A percentile compares a stretch with the other conserved stretches of the same genome.
phyloP scores from a whole-genome alignment of 2,329 filamentous ascomycete genomes.

The Neofusicoccum umdonicola region DNA sequence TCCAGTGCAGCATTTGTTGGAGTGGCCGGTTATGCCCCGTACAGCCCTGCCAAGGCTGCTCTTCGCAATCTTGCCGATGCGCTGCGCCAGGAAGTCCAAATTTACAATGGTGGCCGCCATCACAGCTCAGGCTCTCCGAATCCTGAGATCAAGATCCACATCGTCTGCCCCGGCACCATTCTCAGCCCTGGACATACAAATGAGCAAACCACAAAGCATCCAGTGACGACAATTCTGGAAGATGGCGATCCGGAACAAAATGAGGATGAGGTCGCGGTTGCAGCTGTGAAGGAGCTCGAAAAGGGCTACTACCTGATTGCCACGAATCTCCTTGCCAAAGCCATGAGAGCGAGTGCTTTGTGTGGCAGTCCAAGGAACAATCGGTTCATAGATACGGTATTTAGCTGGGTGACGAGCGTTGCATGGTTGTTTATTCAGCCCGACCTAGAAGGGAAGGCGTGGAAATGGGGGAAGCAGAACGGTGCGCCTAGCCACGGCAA shows the following conservation, averaged over 20 bases:
- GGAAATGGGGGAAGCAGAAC: constrained; percentile 57
- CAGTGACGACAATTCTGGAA: constrained; percentile 75
- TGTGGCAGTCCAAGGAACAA: constrained; percentile 55
- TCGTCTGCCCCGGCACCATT: constrained; percentile 83
- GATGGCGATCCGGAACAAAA: constrained; percentile 76
- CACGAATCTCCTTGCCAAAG: constrained; percentile 66
- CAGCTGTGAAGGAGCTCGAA: constrained; percentile 72
- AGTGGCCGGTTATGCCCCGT: constrained; percentile 77
- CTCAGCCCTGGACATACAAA: constrained; percentile 69
- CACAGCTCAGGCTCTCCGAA: constrained; percentile 25
- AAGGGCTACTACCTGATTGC: constrained; percentile 76
- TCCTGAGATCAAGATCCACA: constrained; percentile 72
- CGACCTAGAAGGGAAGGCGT: constrained; percentile 57
- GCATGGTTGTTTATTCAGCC: constrained; percentile 57
- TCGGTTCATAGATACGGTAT: constrained; percentile 53
- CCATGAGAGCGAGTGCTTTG: constrained; percentile 64
- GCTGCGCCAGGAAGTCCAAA: constrained; percentile 75
- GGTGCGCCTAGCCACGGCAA: constrained; percentile 30
- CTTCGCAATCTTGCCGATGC: constrained; percentile 80
- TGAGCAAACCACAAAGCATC: constrained; percentile 78
- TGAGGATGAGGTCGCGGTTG: constrained; percentile 72
- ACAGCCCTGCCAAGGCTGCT: constrained; percentile 81
- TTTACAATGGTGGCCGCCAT: constrained; percentile 70
- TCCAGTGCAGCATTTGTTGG: constrained; percentile 74
- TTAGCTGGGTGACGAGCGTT: constrained; percentile 53